Evolutionary conservation across 108 stramenopile species (phyloP).

Genomic region (Cyclotella cryptica): DNA sequence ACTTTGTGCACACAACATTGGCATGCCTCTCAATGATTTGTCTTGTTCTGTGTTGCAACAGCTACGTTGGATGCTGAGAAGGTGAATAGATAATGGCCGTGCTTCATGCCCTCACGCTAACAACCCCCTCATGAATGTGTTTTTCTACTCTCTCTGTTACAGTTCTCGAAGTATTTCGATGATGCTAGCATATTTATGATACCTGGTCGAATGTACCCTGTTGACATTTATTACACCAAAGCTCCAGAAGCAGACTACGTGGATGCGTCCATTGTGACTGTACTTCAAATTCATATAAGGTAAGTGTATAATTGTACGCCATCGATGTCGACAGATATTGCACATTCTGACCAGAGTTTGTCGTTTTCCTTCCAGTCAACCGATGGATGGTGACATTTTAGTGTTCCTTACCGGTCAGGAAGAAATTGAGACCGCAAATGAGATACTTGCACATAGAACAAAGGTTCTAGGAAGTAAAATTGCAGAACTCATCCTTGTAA

Average conservation of each 20-base stretch:
- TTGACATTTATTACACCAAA: conserved; percentile 97
- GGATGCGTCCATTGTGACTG: conserved; percentile 98
- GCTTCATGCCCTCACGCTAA: not conserved
- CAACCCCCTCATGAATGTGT: not conserved
- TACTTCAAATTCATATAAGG: conserved; percentile 95
- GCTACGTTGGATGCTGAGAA: conserved; percentile 97
- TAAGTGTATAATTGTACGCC: not conserved
- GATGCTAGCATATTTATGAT: conserved; percentile 98
- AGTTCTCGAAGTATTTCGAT: conserved; percentile 98
- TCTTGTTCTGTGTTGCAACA: not conserved
- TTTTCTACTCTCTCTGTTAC: not conserved
- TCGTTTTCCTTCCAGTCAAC: conserved; percentile 68
- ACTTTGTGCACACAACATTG: not conserved
- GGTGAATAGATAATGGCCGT: not conserved
- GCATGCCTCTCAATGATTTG: not conserved
- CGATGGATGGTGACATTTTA: conserved; percentile 96
- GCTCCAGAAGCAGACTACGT: conserved; percentile 99
- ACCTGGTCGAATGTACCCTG: conserved; percentile 90
- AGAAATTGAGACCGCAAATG: conserved; percentile 79
- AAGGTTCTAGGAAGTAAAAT: conserved; percentile 92
- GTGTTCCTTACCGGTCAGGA: conserved; percentile 97
- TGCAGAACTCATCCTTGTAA: conserved; percentile 89
- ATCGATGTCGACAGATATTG: not conserved
- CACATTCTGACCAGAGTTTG: not conserved
- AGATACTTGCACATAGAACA: conserved; percentile 90